Evolutionary conservation across 306 rosid genomes (phyloP).

Genomic region (Acacia acuminata): DNA sequence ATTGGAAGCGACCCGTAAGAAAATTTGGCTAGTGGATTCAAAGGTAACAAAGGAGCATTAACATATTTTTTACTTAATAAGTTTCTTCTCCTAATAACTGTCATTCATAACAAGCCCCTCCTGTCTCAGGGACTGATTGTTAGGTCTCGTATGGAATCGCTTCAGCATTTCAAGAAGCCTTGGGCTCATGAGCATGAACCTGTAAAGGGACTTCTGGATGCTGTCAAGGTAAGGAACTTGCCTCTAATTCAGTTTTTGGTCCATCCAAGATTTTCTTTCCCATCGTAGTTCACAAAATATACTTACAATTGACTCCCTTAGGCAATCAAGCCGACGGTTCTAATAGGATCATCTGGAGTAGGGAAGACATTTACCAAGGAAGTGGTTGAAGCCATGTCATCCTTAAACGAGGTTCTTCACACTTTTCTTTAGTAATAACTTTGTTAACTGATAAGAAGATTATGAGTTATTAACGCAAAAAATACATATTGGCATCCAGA

Average conservation of each 20-base stretch:
- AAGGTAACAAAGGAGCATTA: constrained; percentile 53
- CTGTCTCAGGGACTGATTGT: constrained; percentile 81
- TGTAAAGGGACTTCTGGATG: constrained; percentile 69
- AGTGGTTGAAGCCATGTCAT: constrained; percentile 91
- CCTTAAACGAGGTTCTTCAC: constrained; percentile 71
- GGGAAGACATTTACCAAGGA: constrained; percentile 95
- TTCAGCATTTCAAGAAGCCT: constrained; percentile 94
- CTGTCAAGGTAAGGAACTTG: constrained; percentile 66
- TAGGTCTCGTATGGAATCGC: constrained; percentile 70
- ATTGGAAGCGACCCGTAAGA: constrained; percentile 84
- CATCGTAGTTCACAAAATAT: not conserved
- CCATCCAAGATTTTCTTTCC: not conserved
- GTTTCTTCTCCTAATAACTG: not conserved
- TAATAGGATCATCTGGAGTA: constrained; percentile 91
- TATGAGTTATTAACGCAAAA: constrained; percentile 21
- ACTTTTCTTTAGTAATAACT: constrained; percentile 8
- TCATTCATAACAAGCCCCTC: constrained; percentile 22
- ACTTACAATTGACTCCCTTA: constrained; percentile 38
- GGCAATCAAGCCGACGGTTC: constrained; percentile 93
- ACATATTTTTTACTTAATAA: not conserved
- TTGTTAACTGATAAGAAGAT: constrained; percentile 14
- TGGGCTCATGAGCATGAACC: constrained; percentile 98
- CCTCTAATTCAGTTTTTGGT: not conserved
- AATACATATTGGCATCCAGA: constrained; percentile 56
- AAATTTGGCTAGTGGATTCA: constrained; percentile 97